These are phyloP conservation scores for Thermoascus crustaceus DNA, from an alignment of 2,329 filamentous ascomycete genomes.

Conservation along the genomic window DNA sequence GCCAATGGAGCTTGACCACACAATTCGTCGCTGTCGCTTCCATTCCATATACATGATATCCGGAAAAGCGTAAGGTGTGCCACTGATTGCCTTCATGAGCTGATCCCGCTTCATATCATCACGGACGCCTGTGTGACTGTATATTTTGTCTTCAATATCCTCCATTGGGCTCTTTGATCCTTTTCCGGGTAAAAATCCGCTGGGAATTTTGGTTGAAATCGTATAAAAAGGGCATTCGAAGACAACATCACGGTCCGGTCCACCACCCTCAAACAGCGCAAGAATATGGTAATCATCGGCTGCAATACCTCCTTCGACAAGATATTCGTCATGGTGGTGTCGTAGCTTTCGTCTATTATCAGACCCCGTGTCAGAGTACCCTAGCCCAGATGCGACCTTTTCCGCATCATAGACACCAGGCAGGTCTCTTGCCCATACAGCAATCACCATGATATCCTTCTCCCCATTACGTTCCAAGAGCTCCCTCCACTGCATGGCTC, in stretches of 20 bases:
- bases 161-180: no score
- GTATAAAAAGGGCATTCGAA: constrained; percentile 2
- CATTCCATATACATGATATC: no score
- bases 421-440: neutral
- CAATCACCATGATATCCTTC: neutral
- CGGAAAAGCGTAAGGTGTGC: no score
- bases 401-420: neutral
- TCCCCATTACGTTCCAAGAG: no score
- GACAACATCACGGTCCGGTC: neutral
- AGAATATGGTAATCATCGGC: neutral
- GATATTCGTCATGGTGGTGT: constrained; percentile 1
- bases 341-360: neutral
- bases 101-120: no score
- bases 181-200: no score
- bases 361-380: neutral
- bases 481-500: neutral
- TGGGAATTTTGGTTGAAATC: no score
- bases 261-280: constrained; percentile 1
- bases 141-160: no score
- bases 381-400: neutral
- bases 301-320: constrained; percentile 1
- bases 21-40: no score
- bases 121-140: no score
- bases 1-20: no score
- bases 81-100: no score